These are phyloP conservation scores for Lactarius sp. DNA, from an alignment of 768 basidiomycete species.

Conservation along the genomic window DNA sequence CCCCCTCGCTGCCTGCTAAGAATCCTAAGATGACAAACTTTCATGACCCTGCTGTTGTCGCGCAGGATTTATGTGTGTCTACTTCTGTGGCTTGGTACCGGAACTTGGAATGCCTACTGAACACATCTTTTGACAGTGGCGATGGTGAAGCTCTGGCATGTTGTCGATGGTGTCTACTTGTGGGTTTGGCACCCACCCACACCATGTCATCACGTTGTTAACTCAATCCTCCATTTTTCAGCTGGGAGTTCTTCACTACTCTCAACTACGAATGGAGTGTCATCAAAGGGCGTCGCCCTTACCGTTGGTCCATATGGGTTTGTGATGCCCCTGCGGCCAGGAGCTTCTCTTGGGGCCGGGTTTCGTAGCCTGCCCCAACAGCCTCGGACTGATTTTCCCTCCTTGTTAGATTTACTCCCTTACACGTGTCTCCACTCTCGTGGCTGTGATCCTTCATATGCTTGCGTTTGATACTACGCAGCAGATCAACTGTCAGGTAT, in stretches of 20 bases:
- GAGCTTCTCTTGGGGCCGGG: no score
- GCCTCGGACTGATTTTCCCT: background rate
- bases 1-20: no score
- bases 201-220: background rate
- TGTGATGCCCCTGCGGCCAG: no score
- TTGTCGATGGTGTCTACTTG: background rate
- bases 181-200: background rate
- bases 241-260: slow-evolving; percentile 5
- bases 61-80: background rate
- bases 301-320: slow-evolving; percentile 4
- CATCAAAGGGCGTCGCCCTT: background rate
- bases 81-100: background rate
- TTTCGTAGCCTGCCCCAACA: no score
- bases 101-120: background rate
- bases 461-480: no score
- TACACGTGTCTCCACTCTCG: background rate
- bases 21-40: background rate
- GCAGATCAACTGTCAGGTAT: background rate
- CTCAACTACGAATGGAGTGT: background rate
- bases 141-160: background rate
- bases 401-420: background rate
- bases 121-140: background rate
- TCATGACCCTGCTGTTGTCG: background rate
- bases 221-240: background rate
- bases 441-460: background rate